Percentiles rank a stretch among this genome's conserved stretches.
Conservation (phyloP, 176 grass and related monocot species). For the Musa schizocarpa region DNA sequence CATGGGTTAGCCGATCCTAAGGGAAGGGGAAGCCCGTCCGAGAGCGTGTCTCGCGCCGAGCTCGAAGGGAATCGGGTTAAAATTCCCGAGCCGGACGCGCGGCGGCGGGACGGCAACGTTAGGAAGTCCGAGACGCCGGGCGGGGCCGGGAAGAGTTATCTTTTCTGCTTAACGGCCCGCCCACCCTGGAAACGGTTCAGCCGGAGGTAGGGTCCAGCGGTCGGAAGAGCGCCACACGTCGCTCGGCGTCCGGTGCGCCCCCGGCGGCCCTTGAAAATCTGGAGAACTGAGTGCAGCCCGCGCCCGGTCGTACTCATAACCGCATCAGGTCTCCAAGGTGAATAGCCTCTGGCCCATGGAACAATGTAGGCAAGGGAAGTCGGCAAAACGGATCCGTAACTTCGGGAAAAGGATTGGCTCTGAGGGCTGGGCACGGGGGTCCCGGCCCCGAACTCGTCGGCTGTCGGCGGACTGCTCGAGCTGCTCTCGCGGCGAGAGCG, state of each 20-base stretch:
- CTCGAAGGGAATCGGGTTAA: too few relatives aligned
- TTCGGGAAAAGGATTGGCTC: slow-evolving; percentile 23
- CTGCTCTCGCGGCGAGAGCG: slow-evolving; percentile 14
- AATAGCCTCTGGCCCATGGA: slow-evolving; percentile 37
- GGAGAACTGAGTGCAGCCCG: too few relatives aligned
- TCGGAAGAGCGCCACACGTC: slow-evolving; percentile 31
- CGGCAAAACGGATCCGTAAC: slow-evolving; percentile 32
- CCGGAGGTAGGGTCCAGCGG: slow-evolving; percentile 31
- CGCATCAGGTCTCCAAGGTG: slow-evolving; percentile 36
- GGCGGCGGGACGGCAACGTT: too few relatives aligned
- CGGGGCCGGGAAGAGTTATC: slow-evolving; percentile 44
- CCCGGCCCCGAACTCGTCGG: slow-evolving; percentile 3
- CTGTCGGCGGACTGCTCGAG: slow-evolving; percentile 10
- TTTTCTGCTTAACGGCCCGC: slow-evolving; percentile 39
- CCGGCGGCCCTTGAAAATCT: slow-evolving; percentile 52
- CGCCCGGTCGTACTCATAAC: slow-evolving; percentile 44
- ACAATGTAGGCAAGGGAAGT: slow-evolving; percentile 40
- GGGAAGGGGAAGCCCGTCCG: too few relatives aligned
- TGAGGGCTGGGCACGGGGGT: slow-evolving; percentile 20
- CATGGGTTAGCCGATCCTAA: too few relatives aligned
- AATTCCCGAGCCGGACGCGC: too few relatives aligned
- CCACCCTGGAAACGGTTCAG: slow-evolving; percentile 36
- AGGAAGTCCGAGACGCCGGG: too few relatives aligned
- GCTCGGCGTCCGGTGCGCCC: slow-evolving; percentile 53
- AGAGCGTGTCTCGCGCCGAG: too few relatives aligned